Evolutionary conservation across 2,329 filamentous ascomycete species (phyloP).

Genomic region (Trichoderma gracile): DNA sequence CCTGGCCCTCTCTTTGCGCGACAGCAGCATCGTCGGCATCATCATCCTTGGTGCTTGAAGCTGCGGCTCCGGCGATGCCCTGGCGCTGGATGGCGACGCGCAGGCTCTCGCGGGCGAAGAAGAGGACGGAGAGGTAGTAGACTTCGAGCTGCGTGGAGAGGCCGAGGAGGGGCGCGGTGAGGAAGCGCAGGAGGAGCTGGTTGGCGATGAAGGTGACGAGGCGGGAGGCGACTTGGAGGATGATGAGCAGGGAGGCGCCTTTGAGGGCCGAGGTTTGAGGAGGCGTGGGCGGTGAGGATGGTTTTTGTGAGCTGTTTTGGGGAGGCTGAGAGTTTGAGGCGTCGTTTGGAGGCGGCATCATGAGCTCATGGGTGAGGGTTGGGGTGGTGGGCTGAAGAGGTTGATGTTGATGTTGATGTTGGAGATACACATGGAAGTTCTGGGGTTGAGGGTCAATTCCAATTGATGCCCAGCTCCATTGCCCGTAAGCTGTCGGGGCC

Average conservation of each 20-base stretch:
- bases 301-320: not conserved
- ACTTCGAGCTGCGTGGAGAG: constrained; percentile 88
- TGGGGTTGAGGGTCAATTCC: not conserved
- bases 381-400: not conserved
- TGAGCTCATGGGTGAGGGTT: not conserved
- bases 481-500: no score
- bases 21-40: constrained; percentile 22
- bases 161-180: constrained; percentile 83
- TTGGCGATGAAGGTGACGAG: constrained; percentile 89
- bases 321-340: not conserved
- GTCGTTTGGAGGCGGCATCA: constrained; percentile 10
- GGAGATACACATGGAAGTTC: constrained; percentile 1
- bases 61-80: constrained; percentile 28
- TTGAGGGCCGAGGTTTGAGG: constrained; percentile 50
- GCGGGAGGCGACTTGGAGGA: constrained; percentile 84
- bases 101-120: constrained; percentile 88
- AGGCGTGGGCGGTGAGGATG: not conserved
- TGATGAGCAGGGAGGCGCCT: constrained; percentile 81
- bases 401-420: not conserved
- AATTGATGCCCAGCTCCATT: no score
- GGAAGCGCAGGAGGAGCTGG: constrained; percentile 82
- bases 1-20: constrained; percentile 57
- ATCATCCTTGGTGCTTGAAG: constrained; percentile 18
- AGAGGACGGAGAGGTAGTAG: constrained; percentile 88
- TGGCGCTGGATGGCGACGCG: constrained; percentile 89